Base-by-base conservation (phyloP, 179 eudicot species). In the Pouteria campechiana region DNA sequence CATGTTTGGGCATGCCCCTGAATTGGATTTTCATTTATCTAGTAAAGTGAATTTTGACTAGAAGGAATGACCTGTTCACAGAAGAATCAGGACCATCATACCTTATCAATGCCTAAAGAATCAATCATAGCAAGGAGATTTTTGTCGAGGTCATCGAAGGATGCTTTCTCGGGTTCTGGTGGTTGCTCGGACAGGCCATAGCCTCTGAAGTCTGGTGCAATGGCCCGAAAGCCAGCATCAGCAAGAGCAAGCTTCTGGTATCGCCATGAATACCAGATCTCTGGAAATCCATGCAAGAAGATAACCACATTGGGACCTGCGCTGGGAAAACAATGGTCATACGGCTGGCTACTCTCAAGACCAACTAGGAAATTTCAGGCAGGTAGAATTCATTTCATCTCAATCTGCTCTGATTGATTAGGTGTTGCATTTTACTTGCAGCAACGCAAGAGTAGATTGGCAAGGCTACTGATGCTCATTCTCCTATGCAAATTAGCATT, bases 181-280 rank as follows among this genome's bases (percentile, higher is more conserved):
- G 89, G 78, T 13, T 48, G 32, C 4, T 83, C 93, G 13, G 87
- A 82, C 5, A 78, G 44, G 13, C 87, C 93, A 55, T 82, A 82
- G 0, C 93, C 93, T 46, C 83, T 64, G 49, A 43, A 78, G 60
- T 78, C 93, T 37, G 83, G 82, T 12, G 94, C 80, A 14, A 83
- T 61, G 0, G 78, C 89, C 49, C 78, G 50, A 61, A 44, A 79
- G 0, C 94, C 89, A 3, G 79, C 74, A 7, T 65, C 41, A 5
- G 75, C 73, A 10, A 62, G 50, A n/a, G 69, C 78, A 14, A 74
- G 40, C 78, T 79, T 67, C 54, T 83, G 90, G 66, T 79, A 63
- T 21, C 83, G 75, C 86, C 90, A 83, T 5, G 78, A 46, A 72
- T 83, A 83, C 94, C 89, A 83, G 49, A 79, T 68, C 58, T 83